phyloP scores from a whole-genome alignment of 148 eudicot species.

The Cornus controversa region DNA sequence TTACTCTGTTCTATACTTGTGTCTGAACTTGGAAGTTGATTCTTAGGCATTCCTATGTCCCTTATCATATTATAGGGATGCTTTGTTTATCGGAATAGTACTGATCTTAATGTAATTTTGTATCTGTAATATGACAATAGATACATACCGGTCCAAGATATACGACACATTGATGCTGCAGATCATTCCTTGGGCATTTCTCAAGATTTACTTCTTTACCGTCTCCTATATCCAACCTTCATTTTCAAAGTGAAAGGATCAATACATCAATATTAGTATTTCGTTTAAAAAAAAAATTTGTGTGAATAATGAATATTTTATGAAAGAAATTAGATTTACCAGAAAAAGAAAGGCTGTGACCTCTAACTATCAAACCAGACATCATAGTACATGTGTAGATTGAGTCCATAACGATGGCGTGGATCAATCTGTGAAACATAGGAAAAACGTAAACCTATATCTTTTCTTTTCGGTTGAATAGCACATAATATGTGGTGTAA shows the following conservation, averaged over 20 bases:
- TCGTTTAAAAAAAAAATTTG: not conserved
- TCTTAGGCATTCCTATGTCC: too few species aligned
- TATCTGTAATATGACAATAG: not conserved
- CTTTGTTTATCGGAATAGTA: too few species aligned
- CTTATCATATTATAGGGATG: too few species aligned
- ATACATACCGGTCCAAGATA: conserved; percentile 28
- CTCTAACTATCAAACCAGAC: conserved; percentile 30
- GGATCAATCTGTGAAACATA: conserved; percentile 30
- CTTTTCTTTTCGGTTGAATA: too few species aligned
- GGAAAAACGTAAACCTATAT: not conserved
- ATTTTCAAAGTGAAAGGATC: not conserved
- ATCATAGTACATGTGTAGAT: conserved; percentile 27
- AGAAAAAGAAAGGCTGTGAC: conserved; percentile 43
- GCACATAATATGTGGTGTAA: too few species aligned
- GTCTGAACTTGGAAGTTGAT: too few species aligned
- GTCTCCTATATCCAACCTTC: conserved; percentile 36
- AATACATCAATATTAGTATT: not conserved
- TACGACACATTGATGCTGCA: conserved; percentile 24
- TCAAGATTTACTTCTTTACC: conserved; percentile 32
- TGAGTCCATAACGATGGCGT: conserved; percentile 34
- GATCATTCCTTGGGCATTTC: conserved; percentile 18
- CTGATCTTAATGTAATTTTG: not conserved
- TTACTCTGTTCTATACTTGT: too few species aligned
- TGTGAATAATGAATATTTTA: not conserved
- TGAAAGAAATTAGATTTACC: conserved; percentile 13